phyloP scores from a whole-genome alignment of 495 filamentous ascomycete genomes.

The Aspergillus kassunensis region DNA sequence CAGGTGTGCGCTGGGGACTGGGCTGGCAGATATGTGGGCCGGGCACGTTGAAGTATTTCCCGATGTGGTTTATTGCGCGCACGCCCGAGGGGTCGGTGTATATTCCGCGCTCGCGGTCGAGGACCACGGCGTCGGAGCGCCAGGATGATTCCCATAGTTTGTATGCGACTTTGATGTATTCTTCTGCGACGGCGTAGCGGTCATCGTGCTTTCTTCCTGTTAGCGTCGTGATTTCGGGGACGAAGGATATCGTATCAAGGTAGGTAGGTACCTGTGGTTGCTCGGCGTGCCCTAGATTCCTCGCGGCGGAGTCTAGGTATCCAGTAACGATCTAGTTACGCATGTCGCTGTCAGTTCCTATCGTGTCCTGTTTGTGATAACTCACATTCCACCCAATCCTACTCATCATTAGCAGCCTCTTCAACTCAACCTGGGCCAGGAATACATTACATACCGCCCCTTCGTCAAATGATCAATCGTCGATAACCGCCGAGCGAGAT shows the following conservation, averaged over 20 bases:
- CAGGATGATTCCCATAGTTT: conserved; percentile 68
- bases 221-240: too few species aligned
- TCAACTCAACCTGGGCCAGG: background rate
- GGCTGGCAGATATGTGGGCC: conserved; percentile 64
- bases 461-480: conserved; percentile 66
- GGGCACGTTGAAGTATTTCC: conserved; percentile 62
- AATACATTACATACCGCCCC: conserved; percentile 41
- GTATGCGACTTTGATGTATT: conserved; percentile 66
- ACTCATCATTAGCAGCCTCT: background rate
- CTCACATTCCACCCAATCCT: conserved; percentile 58
- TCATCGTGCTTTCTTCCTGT: conserved; percentile 61
- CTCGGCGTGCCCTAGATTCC: conserved; percentile 53
- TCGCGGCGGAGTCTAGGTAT: conserved; percentile 63
- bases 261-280: conserved; percentile 39
- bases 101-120: conserved; percentile 50
- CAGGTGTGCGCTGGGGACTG: conserved; percentile 60
- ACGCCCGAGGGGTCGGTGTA: conserved; percentile 59
- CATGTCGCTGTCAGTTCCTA: too few species aligned
- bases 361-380: too few species aligned
- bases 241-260: background rate
- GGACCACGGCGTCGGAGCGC: conserved; percentile 61
- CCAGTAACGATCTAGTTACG: conserved; percentile 63
- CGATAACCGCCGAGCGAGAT: conserved; percentile 59
- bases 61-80: conserved; percentile 61
- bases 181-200: conserved; percentile 62